A percentile compares a stretch with the other conserved stretches of the same genome.
Conservation (phyloP, 306 rosid genomes). For the Pterocarpus santalinus region DNA sequence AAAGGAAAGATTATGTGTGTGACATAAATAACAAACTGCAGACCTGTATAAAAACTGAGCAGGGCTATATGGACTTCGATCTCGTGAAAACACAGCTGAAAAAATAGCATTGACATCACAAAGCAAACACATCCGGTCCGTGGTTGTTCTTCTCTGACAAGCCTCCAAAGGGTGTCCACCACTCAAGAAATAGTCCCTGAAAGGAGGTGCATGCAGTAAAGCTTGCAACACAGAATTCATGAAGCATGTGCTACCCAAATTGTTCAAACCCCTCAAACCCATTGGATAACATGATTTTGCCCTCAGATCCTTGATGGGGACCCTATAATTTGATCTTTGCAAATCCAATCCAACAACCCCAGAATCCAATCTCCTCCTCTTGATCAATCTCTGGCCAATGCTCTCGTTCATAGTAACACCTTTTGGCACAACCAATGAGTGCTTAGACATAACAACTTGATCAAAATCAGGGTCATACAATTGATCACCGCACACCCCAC, state of each 20-base stretch:
- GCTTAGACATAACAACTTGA: constrained; percentile 75
- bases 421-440: constrained; percentile 51
- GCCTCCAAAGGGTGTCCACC: constrained; percentile 68
- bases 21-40: constrained; percentile 52
- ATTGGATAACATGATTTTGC: constrained; percentile 82
- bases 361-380: constrained; percentile 74
- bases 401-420: constrained; percentile 53
- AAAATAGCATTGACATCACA: constrained; percentile 80
- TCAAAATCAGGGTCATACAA: constrained; percentile 92
- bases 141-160: constrained; percentile 62
- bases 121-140: constrained; percentile 69
- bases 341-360: constrained; percentile 56
- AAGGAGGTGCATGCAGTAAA: constrained; percentile 76
- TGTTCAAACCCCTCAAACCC: constrained; percentile 92
- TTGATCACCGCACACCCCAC: constrained; percentile 84
- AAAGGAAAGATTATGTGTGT: constrained; percentile 21
- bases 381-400: constrained; percentile 79
- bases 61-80: constrained; percentile 82
- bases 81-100: constrained; percentile 77
- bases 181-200: constrained; percentile 78
- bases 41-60: constrained; percentile 92
- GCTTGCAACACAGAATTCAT: constrained; percentile 95
- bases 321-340: constrained; percentile 52
- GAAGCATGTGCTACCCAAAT: constrained; percentile 87
- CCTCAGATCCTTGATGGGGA: constrained; percentile 60